Conservation (phyloP, 2,329 filamentous ascomycete genomes). For the Penicillium sp. region DNA sequence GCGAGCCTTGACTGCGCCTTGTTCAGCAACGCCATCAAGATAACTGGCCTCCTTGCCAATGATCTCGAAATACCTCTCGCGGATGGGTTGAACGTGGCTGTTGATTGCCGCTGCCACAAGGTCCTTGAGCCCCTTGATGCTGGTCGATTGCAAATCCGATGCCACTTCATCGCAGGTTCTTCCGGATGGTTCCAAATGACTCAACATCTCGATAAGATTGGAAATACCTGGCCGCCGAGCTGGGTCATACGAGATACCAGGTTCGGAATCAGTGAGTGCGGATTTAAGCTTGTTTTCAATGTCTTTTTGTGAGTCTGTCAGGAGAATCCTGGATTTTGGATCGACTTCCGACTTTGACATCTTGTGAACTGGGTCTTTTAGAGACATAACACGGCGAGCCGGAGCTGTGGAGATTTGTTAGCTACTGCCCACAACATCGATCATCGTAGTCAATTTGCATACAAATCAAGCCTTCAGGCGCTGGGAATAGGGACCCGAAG, state of each 20-base stretch:
- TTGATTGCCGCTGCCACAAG: conserved; percentile 51
- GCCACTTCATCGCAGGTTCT: conserved; percentile 45
- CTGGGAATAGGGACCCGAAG: conserved; percentile 60
- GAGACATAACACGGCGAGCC: conserved; percentile 82
- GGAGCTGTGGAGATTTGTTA: conserved; percentile 53
- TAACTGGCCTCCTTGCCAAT: conserved; percentile 25
- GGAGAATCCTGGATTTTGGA: conserved; percentile 70
- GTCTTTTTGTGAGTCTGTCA: conserved; percentile 64
- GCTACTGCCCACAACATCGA: not conserved
- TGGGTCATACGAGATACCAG: conserved; percentile 69
- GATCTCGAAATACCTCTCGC: conserved; percentile 32
- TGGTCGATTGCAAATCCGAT: conserved; percentile 39
- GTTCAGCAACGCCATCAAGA: conserved; percentile 27
- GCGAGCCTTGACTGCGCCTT: conserved; percentile 29
- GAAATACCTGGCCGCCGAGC: conserved; percentile 71
- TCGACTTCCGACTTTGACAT: conserved; percentile 89
- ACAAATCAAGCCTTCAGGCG: conserved; percentile 71
- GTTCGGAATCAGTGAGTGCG: conserved; percentile 71
- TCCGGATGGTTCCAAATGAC: conserved; percentile 62
- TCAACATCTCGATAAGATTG: conserved; percentile 79
- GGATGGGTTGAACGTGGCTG: conserved; percentile 27
- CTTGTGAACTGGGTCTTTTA: conserved; percentile 71
- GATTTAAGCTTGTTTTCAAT: conserved; percentile 67
- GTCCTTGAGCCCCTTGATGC: conserved; percentile 60
- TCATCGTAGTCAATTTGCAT: conserved; percentile 21